These are phyloP conservation scores for Brassica nigra DNA, from an alignment of 345 rosid genomes.

Conservation along the genomic window DNA sequence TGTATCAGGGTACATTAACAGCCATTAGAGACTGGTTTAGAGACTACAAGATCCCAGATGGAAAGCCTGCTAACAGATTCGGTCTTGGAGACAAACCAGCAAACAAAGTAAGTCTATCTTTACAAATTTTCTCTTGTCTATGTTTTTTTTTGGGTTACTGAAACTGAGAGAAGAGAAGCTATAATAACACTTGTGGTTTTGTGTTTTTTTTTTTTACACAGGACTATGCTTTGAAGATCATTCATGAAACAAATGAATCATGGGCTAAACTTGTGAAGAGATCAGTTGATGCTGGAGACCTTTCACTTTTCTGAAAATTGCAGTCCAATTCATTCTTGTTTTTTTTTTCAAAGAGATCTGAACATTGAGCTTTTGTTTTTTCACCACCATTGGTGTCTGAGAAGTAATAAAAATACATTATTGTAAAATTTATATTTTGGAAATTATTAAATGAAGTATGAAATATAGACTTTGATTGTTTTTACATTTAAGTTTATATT, in stretches of 20 bases:
- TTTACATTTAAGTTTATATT: too few relatives aligned
- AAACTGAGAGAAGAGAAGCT: constrained; percentile 2
- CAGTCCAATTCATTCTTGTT: constrained; percentile 22
- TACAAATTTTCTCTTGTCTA: neutral
- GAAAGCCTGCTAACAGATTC: constrained; percentile 94
- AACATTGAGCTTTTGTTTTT: constrained; percentile 16
- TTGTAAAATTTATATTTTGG: neutral
- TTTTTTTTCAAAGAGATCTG: neutral
- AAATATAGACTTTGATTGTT: neutral
- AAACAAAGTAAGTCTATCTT: constrained; percentile 57
- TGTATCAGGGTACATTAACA: constrained; percentile 77
- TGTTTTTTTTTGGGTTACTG: neutral
- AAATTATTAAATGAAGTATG: neutral
- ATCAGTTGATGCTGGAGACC: constrained; percentile 62
- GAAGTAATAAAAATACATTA: constrained; percentile 13
- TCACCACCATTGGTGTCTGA: constrained; percentile 16
- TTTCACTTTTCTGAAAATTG: constrained; percentile 51
- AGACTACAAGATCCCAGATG: constrained; percentile 97
- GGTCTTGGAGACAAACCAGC: constrained; percentile 95
- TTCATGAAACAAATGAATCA: constrained; percentile 74
- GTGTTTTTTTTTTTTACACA: constrained; percentile 23
- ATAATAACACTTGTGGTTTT: neutral
- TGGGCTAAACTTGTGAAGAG: constrained; percentile 87
- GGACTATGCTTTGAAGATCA: constrained; percentile 85
- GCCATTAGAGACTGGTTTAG: constrained; percentile 95